phyloP scores from a whole-genome alignment of 106 monocot species.

The Ottelia alismoides region DNA sequence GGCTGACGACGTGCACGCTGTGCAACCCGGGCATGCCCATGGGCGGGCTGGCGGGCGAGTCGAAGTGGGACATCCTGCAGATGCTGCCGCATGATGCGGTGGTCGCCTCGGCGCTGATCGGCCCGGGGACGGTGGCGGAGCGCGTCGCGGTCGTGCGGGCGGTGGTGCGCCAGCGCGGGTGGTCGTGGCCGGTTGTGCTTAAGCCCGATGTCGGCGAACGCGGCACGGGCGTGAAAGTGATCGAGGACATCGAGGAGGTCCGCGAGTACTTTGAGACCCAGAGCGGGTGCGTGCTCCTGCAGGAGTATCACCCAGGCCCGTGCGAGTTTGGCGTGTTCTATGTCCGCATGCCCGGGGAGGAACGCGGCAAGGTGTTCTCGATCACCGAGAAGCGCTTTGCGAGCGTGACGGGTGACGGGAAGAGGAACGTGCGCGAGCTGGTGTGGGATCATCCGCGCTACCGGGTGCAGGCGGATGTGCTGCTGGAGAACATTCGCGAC shows the following conservation, averaged over 20 bases:
- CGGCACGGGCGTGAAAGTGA: background rate
- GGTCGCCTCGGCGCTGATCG: too few species aligned
- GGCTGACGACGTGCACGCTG: too few species aligned
- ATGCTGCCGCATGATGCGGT: too few species aligned
- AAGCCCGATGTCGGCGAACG: background rate
- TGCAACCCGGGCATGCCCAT: too few species aligned
- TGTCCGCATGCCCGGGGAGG: background rate
- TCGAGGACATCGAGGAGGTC: background rate
- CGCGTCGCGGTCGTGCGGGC: too few species aligned
- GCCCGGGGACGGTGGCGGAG: too few species aligned
- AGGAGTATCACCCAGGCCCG: background rate
- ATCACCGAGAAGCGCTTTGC: background rate
- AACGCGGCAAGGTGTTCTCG: background rate
- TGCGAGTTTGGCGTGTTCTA: background rate
- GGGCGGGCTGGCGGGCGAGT: too few species aligned
- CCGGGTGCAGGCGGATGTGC: background rate
- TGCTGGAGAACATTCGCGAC: background rate
- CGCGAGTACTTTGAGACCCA: background rate
- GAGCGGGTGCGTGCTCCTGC: background rate
- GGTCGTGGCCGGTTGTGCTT: too few species aligned
- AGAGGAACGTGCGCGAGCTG: background rate
- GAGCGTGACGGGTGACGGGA: background rate
- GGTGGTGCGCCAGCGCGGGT: too few species aligned
- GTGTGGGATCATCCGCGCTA: background rate
- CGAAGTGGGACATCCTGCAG: too few species aligned